phyloP scores from a whole-genome alignment of 768 basidiomycete species.

The Tulasnella sp. region DNA sequence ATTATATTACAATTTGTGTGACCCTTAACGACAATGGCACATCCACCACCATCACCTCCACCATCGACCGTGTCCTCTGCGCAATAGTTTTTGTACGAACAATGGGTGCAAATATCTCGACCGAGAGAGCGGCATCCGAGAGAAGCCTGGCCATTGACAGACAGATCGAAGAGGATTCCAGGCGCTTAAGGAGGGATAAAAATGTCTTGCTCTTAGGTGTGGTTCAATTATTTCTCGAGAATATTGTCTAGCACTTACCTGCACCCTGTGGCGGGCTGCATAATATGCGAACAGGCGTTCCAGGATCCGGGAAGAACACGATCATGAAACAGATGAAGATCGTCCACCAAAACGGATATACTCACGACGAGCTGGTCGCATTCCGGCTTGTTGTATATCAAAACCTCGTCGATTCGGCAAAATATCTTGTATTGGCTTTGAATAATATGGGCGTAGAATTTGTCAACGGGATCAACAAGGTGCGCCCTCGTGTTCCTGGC shows the following conservation, averaged over 20 bases:
- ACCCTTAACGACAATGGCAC: too few relatives aligned
- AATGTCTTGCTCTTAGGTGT: slow-evolving; percentile 45
- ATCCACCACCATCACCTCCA: too few relatives aligned
- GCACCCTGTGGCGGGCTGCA: background rate
- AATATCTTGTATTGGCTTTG: slow-evolving; percentile 80
- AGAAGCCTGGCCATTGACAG: slow-evolving; percentile 32
- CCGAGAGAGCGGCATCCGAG: slow-evolving; percentile 9
- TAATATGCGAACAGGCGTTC: slow-evolving; percentile 61
- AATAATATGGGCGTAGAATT: slow-evolving; percentile 83
- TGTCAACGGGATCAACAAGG: slow-evolving; percentile 58
- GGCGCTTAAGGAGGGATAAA: slow-evolving; percentile 43
- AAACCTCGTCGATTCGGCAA: slow-evolving; percentile 84
- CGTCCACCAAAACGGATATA: slow-evolving; percentile 69
- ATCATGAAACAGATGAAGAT: slow-evolving; percentile 99
- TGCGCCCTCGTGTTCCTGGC: background rate
- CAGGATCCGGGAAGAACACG: slow-evolving; percentile 91
- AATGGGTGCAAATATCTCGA: slow-evolving; percentile 27
- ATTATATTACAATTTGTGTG: too few relatives aligned
- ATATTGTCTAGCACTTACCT: background rate
- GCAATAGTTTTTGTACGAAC: too few relatives aligned
- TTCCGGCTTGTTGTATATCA: slow-evolving; percentile 77
- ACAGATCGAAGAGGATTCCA: slow-evolving; percentile 42
- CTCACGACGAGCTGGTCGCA: slow-evolving; percentile 65
- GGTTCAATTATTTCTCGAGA: slow-evolving; percentile 35
- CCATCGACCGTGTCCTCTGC: too few relatives aligned